Conservation (phyloP, 2,329 filamentous ascomycete genomes). For the Elsinoe batatas region DNA sequence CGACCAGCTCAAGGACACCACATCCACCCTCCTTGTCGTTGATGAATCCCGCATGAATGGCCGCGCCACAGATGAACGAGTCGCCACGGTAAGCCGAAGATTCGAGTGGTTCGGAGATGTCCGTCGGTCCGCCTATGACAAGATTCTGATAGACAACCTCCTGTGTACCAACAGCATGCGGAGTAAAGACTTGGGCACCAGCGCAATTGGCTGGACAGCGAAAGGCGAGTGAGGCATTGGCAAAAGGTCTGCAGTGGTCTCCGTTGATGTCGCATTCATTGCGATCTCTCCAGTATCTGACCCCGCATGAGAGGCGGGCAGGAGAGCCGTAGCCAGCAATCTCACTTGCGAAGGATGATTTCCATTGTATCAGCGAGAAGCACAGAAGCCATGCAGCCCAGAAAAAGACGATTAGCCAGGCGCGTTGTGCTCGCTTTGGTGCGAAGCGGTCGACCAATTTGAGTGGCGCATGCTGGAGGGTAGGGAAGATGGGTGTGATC, state of each 20-base stretch:
- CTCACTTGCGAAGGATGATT: constrained; percentile 49
- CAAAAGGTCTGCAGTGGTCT: constrained; percentile 64
- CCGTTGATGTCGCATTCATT: constrained; percentile 69
- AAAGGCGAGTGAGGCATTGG: constrained; percentile 59
- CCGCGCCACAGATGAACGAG: constrained; percentile 76
- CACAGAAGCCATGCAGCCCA: constrained; percentile 58
- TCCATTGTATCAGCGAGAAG: constrained; percentile 59
- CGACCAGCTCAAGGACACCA: constrained; percentile 66
- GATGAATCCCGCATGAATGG: constrained; percentile 74
- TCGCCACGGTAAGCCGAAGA: constrained; percentile 71
- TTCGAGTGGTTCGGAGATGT: constrained; percentile 29
- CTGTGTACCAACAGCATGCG: constrained; percentile 62
- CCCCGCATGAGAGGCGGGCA: constrained; percentile 54
- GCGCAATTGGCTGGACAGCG: constrained; percentile 65
- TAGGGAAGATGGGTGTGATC: constrained; percentile 49
- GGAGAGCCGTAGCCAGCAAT: constrained; percentile 60
- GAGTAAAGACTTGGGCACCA: constrained; percentile 56
- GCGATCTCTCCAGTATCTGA: constrained; percentile 58
- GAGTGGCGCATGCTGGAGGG: constrained; percentile 57
- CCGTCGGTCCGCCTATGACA: constrained; percentile 45
- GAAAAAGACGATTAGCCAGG: constrained; percentile 50
- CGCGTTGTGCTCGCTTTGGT: constrained; percentile 49
- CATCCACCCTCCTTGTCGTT: constrained; percentile 65
- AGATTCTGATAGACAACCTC: constrained; percentile 47
- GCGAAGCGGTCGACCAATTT: constrained; percentile 52